These are phyloP conservation scores for Coemansia sp. DNA, from an alignment of 192 early-diverging fungal genomes.

Conservation along the genomic window DNA sequence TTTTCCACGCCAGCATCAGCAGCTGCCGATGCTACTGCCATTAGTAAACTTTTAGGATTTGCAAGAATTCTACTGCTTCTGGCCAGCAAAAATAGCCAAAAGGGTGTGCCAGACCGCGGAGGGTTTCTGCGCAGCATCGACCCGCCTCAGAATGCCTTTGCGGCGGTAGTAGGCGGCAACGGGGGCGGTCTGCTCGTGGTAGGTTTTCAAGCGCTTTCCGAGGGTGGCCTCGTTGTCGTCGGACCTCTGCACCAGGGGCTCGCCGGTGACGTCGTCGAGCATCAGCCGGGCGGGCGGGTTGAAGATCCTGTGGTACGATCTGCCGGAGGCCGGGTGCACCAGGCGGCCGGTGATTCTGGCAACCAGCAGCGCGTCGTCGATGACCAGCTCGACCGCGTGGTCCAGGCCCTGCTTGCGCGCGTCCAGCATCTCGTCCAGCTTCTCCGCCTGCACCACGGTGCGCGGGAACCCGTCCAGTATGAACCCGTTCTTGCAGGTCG, in stretches of 20 bases:
- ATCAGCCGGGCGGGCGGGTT: constrained; percentile 89
- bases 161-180: constrained; percentile 91
- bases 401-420: constrained; percentile 78
- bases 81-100: constrained; percentile 78
- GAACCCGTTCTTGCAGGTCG: constrained; percentile 96
- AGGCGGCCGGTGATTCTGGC: constrained; percentile 95
- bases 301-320: constrained; percentile 97
- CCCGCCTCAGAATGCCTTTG: constrained; percentile 87
- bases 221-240: constrained; percentile 97
- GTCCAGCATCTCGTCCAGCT: constrained; percentile 95
- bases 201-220: constrained; percentile 85
- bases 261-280: constrained; percentile 96
- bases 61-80: constrained; percentile 13
- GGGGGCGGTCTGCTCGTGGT: constrained; percentile 81
- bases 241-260: constrained; percentile 95
- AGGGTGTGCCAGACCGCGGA: constrained; percentile 87
- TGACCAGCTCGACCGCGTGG: constrained; percentile 88
- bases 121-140: constrained; percentile 92
- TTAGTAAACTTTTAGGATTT: neutral
- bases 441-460: constrained; percentile 96
- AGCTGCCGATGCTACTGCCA: neutral
- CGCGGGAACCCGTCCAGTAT: constrained; percentile 99
- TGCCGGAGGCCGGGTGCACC: constrained; percentile 91
- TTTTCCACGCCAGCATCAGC: constrained; percentile 1
- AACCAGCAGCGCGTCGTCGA: constrained; percentile 92